These are phyloP conservation scores for Coemansia sp. DNA, from an alignment of 192 early-diverging fungal genomes.

Conservation along the genomic window DNA sequence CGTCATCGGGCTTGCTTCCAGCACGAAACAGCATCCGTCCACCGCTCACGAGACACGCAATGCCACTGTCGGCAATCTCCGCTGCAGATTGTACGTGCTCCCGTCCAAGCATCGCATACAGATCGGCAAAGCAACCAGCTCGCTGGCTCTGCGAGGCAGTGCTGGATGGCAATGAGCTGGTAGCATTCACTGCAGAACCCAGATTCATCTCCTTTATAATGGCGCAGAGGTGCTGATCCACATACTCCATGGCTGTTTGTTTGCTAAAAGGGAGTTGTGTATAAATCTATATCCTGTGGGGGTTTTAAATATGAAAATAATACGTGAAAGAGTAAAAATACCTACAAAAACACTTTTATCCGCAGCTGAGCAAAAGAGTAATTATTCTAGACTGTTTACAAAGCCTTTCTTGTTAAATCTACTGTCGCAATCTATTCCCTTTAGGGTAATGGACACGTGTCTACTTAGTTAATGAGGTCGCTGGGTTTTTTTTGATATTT, in stretches of 20 bases:
- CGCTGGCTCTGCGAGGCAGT: background rate
- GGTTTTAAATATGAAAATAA: background rate
- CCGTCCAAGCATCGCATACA: constrained; percentile 41
- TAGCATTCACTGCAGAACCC: background rate
- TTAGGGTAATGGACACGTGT: background rate
- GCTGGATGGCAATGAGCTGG: background rate
- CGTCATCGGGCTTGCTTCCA: constrained; percentile 11
- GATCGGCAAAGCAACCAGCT: constrained; percentile 16
- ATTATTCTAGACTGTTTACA: no score
- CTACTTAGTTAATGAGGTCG: background rate
- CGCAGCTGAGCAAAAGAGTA: background rate
- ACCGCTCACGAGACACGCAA: constrained; percentile 39
- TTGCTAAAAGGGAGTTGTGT: background rate
- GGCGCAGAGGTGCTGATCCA: constrained; percentile 38
- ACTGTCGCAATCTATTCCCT: background rate
- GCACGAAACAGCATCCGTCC: constrained; percentile 37
- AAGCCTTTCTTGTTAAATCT: background rate
- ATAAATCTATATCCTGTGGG: background rate
- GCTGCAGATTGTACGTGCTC: constrained; percentile 27
- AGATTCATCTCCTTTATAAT: constrained; percentile 34
- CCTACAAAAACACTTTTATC: background rate
- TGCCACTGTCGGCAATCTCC: constrained; percentile 43
- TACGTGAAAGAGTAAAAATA: background rate
- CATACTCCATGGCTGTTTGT: constrained; percentile 30
- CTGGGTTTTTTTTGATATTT: background rate